Evolutionary conservation across 441 rosid species (phyloP).

Genomic region (Bruguiera hainesii): DNA sequence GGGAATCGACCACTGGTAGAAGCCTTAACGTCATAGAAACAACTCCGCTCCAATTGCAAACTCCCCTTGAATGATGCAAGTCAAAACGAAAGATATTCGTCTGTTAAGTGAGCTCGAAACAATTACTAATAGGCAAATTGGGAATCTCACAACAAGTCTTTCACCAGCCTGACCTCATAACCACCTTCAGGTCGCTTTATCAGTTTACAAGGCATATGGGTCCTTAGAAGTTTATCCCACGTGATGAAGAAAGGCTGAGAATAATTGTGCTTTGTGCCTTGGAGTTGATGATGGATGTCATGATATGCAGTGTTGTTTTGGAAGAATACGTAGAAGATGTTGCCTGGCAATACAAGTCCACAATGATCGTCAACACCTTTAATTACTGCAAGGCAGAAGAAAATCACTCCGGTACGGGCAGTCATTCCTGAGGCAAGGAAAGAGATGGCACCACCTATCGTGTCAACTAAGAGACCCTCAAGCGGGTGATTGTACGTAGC

Average conservation of each 20-base stretch:
- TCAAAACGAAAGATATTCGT: slow-evolving; percentile 16
- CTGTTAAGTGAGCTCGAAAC: slow-evolving; percentile 18
- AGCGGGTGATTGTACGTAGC: slow-evolving; percentile 72
- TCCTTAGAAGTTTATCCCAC: slow-evolving; percentile 70
- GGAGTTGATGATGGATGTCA: slow-evolving; percentile 79
- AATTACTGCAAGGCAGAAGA: slow-evolving; percentile 68
- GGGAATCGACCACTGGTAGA: too few relatives aligned
- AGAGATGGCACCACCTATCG: slow-evolving; percentile 62
- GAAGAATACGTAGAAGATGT: slow-evolving; percentile 53
- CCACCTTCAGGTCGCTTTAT: slow-evolving; percentile 61
- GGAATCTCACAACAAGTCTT: slow-evolving; percentile 29
- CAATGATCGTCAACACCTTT: slow-evolving; percentile 76
- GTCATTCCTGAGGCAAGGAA: slow-evolving; percentile 75
- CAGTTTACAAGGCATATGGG: slow-evolving; percentile 54
- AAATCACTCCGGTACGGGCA: slow-evolving; percentile 55
- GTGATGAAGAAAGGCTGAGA: slow-evolving; percentile 77
- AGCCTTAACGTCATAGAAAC: slow-evolving; percentile 22
- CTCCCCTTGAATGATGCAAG: slow-evolving; percentile 22
- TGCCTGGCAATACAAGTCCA: slow-evolving; percentile 74
- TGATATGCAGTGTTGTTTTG: slow-evolving; percentile 74
- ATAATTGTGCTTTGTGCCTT: slow-evolving; percentile 63
- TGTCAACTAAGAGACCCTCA: slow-evolving; percentile 66
- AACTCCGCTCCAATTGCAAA: slow-evolving; percentile 18
- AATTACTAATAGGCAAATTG: slow-evolving; percentile 10
- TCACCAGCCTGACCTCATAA: slow-evolving; percentile 54